Conservation (phyloP, 441 rosid genomes). For the Populus tomentosa region DNA sequence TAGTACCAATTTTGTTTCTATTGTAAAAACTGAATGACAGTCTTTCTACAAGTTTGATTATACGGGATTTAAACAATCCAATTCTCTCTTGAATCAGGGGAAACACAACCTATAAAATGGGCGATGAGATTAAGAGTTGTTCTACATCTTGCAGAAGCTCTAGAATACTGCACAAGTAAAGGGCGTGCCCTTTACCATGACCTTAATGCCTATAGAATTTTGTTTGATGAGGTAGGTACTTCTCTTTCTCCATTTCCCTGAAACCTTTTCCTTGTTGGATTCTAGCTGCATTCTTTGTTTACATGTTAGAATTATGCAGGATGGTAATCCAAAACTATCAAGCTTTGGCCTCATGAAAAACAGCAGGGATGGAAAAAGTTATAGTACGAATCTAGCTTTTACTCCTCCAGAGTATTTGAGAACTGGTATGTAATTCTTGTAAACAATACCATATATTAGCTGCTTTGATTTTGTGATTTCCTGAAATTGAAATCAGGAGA, state of each 20-base stretch:
- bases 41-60: neutral
- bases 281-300: conserved; percentile 11
- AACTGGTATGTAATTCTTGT: conserved; percentile 45
- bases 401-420: conserved; percentile 95
- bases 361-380: conserved; percentile 92
- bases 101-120: conserved; percentile 92
- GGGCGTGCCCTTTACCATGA: conserved; percentile 93
- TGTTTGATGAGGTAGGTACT: conserved; percentile 74
- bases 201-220: conserved; percentile 82
- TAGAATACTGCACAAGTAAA: conserved; percentile 76
- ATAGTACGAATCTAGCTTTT: conserved; percentile 90
- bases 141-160: conserved; percentile 85
- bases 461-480: neutral
- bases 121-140: conserved; percentile 88
- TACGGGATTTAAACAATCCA: neutral
- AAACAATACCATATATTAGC: neutral
- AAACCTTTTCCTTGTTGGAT: conserved; percentile 5
- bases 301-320: conserved; percentile 40
- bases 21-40: neutral
- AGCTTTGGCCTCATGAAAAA: conserved; percentile 97
- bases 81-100: conserved; percentile 55
- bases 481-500: neutral
- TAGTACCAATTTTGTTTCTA: neutral
- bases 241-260: conserved; percentile 5
- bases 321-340: conserved; percentile 87